Evolutionary conservation across 78 protist species (phyloP).

Genomic region (Pelomyxa schiedti): DNA sequence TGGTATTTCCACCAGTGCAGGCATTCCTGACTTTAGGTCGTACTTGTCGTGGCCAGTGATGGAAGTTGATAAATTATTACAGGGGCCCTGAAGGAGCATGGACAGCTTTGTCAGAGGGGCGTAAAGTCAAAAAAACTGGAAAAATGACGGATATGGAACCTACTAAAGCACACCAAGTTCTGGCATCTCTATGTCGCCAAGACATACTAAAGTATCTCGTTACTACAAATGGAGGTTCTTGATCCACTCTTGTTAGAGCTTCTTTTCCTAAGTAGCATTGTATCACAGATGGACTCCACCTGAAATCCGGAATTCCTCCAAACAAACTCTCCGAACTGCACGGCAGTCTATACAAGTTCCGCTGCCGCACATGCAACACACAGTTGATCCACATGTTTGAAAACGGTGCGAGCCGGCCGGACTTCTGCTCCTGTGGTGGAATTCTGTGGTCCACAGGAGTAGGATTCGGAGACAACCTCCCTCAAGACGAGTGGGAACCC

Average conservation of each 20-base stretch:
- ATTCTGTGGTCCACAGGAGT: no score
- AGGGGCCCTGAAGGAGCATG: conserved; percentile 10
- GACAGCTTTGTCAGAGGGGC: background rate
- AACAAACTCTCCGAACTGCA: background rate
- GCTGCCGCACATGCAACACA: no score
- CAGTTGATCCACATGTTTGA: no score
- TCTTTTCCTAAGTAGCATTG: no score
- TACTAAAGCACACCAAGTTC: conserved; percentile 9
- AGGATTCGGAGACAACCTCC: conserved; percentile 3
- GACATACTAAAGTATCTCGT: conserved; percentile 9
- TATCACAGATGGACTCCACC: conserved; percentile 2
- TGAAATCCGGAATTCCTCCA: conserved; percentile 1
- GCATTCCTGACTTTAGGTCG: conserved; percentile 25
- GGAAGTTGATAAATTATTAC: no score
- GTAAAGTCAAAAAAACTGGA: background rate
- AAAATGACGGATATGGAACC: background rate
- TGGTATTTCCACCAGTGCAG: conserved; percentile 11
- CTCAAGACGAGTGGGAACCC: conserved; percentile 1
- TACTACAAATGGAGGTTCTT: conserved; percentile 9
- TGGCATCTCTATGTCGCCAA: background rate
- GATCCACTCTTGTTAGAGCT: no score
- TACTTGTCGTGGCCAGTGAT: no score
- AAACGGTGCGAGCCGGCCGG: no score
- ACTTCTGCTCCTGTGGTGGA: no score
- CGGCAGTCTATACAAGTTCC: background rate